Percentiles rank a stretch among this genome's conserved stretches.
These are phyloP conservation scores for Paecilomyces sp. DNA, from an alignment of 2,329 filamentous ascomycete species.

Conservation along the genomic window DNA sequence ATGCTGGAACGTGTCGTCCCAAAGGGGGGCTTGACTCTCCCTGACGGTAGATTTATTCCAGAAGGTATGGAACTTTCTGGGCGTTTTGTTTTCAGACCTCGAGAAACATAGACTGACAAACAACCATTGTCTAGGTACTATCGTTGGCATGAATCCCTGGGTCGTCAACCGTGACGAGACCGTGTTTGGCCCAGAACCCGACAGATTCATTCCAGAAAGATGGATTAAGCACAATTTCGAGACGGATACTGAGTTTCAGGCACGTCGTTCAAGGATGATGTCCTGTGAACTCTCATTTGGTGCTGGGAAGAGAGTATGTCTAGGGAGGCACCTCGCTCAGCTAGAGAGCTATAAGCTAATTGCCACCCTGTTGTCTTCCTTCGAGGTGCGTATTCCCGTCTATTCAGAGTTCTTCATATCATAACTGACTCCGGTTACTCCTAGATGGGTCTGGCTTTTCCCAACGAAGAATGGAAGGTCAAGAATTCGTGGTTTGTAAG, in stretches of 20 bases:
- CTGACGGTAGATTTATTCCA: constrained; percentile 9
- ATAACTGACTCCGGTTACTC: background rate
- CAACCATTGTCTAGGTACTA: constrained; percentile 8
- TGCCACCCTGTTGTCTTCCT: background rate
- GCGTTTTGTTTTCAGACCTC: background rate
- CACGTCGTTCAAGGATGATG: constrained; percentile 1
- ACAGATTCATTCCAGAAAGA: constrained; percentile 15
- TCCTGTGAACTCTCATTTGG: background rate
- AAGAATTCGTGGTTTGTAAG: constrained; percentile 36
- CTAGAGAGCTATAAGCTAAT: constrained; percentile 4
- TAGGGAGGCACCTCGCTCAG: background rate
- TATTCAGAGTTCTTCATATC: background rate
- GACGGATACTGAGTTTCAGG: background rate
- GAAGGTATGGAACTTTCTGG: background rate
- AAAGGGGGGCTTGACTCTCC: constrained; percentile 4
- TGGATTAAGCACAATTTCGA: constrained; percentile 10
- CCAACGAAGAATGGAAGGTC: constrained; percentile 30
- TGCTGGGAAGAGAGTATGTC: background rate
- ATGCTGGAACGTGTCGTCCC: constrained; percentile 10
- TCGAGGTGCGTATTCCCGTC: background rate
- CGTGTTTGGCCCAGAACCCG: constrained; percentile 15
- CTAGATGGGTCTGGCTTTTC: constrained; percentile 29
- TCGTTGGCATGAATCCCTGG: constrained; percentile 19
- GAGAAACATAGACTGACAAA: background rate
- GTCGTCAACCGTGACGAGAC: constrained; percentile 14